These are phyloP conservation scores for Pseudogymnoascus pannorum DNA, from an alignment of 2,329 filamentous ascomycete species.

Conservation along the genomic window DNA sequence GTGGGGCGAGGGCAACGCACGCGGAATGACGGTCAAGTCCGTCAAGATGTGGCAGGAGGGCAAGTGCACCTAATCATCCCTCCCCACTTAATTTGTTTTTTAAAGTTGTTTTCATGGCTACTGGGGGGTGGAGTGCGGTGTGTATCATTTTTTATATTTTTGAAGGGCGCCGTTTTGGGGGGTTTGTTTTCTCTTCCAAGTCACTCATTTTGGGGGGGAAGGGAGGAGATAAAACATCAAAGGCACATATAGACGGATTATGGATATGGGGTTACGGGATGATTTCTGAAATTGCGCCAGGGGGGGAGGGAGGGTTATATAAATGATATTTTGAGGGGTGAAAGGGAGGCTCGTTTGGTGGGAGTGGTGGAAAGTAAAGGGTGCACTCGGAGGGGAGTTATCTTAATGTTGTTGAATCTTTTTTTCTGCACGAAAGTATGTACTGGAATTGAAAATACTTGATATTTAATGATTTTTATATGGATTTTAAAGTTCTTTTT, in stretches of 20 bases:
- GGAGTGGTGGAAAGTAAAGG: not conserved
- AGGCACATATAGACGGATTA: not conserved
- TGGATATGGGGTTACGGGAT: not conserved
- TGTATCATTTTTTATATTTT: not conserved
- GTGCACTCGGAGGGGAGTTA: not conserved
- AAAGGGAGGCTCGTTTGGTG: not conserved
- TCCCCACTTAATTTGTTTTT: not conserved
- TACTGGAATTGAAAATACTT: constrained; percentile 1
- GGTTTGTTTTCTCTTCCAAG: not conserved
- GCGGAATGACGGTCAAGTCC: constrained; percentile 39
- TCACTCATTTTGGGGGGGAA: not conserved
- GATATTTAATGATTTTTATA: too few relatives aligned
- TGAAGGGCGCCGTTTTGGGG: not conserved
- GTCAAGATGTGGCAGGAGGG: constrained; percentile 42
- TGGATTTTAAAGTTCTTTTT: too few relatives aligned
- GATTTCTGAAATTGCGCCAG: not conserved
- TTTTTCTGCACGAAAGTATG: not conserved
- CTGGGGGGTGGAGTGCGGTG: not conserved
- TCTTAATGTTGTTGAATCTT: not conserved
- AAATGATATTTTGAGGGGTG: not conserved
- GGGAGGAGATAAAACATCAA: not conserved
- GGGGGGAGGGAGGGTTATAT: not conserved
- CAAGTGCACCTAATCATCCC: constrained; percentile 15
- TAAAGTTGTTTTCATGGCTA: not conserved
- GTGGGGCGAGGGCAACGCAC: constrained; percentile 37